Base-by-base conservation (phyloP, 2,329 filamentous ascomycete species). In the Salinomyces thailandicus region DNA sequence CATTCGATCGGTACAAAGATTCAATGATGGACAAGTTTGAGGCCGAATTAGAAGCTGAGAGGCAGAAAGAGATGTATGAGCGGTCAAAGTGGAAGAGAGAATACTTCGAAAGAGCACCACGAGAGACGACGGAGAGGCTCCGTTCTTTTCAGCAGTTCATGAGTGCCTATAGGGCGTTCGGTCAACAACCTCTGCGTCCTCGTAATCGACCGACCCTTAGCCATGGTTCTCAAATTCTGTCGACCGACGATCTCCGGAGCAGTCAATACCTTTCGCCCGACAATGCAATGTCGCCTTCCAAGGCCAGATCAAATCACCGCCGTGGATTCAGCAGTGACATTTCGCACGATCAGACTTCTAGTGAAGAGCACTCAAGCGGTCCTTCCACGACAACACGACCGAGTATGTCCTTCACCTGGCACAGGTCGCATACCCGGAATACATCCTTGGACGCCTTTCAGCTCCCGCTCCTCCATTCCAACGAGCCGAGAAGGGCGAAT, bases 261-360 rank as follows among this genome's bases (percentile, higher is more conserved):
- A 31, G 34, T 5, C 42, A 48, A 18, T 50, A 47, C 22, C 38
- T 51, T 4, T 37, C 30, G 8, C 47, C 51, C 5, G 48, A 52
- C 11, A 46, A 40, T 28, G 41, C 15, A 6, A 37, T 16, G 5
- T 36, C 39, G 3, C 36, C 50, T 7, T 37, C 42, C n/a, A 39
- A 41, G 14, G 33, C 38, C 5, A 49, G 45, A 39, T 44, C 46
- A 7, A 26, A 35, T 24, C 51, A 55, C 37, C 39, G 43, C 16
- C 43, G 53, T 37, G 51, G 47, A n/a, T 57, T 45, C 43, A 58
- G 53, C 32, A 58, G 50, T 37, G 54, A 58, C 34, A 52, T 58
- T 19, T 55, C 47, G 18, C 52, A 49, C 16, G 54, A 58, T 41
- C 54, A 58, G 32, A 55, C 52, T 5, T 52, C 51, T 37, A 58